phyloP scores from a whole-genome alignment of 139 green algal species.

The Micractinium sp. region DNA sequence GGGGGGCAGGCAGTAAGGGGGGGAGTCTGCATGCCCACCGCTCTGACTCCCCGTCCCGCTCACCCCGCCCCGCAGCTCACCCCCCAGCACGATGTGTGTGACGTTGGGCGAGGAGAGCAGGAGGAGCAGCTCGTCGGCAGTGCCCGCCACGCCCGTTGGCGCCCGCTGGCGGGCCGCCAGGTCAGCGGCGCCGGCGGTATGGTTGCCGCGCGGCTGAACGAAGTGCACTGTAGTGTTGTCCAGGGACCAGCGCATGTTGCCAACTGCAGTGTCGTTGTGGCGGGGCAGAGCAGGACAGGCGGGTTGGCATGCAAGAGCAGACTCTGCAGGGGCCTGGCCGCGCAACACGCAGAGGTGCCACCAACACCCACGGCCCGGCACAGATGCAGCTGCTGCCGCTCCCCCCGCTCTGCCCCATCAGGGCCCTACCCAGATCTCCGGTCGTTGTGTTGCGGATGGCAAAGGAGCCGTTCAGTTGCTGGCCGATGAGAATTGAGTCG shows the following conservation, averaged over 20 bases:
- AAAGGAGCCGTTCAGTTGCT: background rate
- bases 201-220: background rate
- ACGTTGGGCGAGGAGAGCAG: background rate
- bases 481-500: background rate
- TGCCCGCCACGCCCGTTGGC: background rate
- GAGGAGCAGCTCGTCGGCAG: background rate
- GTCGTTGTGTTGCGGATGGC: background rate
- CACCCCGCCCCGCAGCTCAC: background rate
- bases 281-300: background rate
- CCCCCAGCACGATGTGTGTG: conserved; percentile 4
- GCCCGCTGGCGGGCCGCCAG: background rate
- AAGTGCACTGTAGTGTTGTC: conserved; percentile 2
- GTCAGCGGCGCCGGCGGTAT: too few species aligned
- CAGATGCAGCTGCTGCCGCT: background rate
- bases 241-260: background rate
- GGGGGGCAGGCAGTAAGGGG: too few species aligned
- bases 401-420: too few species aligned
- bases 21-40: too few species aligned
- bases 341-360: too few species aligned
- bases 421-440: background rate
- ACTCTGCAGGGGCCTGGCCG: too few species aligned
- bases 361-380: too few species aligned
- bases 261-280: background rate
- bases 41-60: too few species aligned
- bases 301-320: too few species aligned